Evolutionary conservation across 192 early-diverging fungal genomes (phyloP), one percentile per base, ranked within the genome.

Genomic region (Gonapodya prolifera): DNA sequence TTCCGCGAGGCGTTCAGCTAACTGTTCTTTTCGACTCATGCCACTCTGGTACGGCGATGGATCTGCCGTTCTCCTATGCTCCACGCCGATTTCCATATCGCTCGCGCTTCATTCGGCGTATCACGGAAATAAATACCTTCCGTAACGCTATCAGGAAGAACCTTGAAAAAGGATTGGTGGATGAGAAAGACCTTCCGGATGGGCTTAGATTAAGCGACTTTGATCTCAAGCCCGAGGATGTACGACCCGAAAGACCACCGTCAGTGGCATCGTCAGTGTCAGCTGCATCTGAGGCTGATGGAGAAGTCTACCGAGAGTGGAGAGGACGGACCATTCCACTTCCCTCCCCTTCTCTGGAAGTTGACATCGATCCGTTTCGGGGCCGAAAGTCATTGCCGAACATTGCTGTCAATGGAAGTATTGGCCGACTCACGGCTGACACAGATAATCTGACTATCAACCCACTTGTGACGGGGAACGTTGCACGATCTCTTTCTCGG

Each of bases 21-120:
- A 93, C 91, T 0, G 89, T 87, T 0, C 77, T 96, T 30, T 90
- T 94, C 76, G 91, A 93, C 81, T 92, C 86, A 34, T 89, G 91
- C 75, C 91, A 93, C 82, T 73, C 71, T 18, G 71, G 71, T 32
- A 30, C 71, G 2, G 71, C 32, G 31, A 18, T 73, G 28, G 32
- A 73, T 29, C 71, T 73, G 8, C 71, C 71, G 31, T 73, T 18
- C 8, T 73, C 71, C 71, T 73, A 61, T 23, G 45, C 45, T 61
- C 45, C 45, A 8, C 45, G 45, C 8, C 45, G 45, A 8, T 61
- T 61, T 23, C 45, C 45, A 23, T 23, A 61, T 23, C 45, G 45
- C 45, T 61, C 45, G 23, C 45, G 45, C 8, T 61, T 61, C 45
- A 61, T 61, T 23, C 45, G 45, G 8, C 45, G 45, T 16, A 61